Evolutionary conservation across 2,329 filamentous ascomycete genomes (phyloP).

Genomic region (Fusarium hainanense): DNA sequence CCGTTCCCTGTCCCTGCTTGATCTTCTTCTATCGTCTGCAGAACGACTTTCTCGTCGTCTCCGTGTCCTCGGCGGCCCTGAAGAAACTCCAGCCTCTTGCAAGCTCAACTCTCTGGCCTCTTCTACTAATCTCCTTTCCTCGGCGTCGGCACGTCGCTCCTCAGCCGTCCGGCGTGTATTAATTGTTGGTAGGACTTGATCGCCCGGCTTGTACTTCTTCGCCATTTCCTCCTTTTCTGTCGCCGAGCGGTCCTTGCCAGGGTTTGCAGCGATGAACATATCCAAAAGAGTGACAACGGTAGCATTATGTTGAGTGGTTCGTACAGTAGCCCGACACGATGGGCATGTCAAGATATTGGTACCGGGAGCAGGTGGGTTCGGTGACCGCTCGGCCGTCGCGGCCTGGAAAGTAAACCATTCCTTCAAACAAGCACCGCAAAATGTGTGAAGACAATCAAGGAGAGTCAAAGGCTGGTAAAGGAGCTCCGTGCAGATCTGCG

Average conservation of each 20-base stretch:
- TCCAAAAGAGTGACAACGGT: constrained; percentile 90
- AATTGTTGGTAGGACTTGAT: constrained; percentile 78
- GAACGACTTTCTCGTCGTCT: constrained; percentile 52
- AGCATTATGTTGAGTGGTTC: constrained; percentile 89
- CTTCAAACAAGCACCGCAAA: constrained; percentile 93
- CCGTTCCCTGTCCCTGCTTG: constrained; percentile 40
- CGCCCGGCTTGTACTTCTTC: constrained; percentile 81
- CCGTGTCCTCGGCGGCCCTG: constrained; percentile 47
- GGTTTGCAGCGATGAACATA: constrained; percentile 85
- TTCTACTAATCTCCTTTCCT: constrained; percentile 76
- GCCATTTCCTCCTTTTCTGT: constrained; percentile 82
- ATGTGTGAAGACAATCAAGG: constrained; percentile 94
- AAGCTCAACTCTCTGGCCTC: constrained; percentile 80
- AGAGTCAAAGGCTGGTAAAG: constrained; percentile 91
- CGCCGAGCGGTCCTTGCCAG: constrained; percentile 74
- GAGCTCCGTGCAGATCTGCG: constrained; percentile 94
- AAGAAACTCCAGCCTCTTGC: constrained; percentile 69
- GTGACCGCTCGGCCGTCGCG: constrained; percentile 63
- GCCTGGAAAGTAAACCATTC: constrained; percentile 94
- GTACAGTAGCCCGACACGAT: constrained; percentile 86
- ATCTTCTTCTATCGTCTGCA: constrained; percentile 48
- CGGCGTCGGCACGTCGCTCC: constrained; percentile 67
- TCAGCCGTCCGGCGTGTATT: constrained; percentile 61
- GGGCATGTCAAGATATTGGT: constrained; percentile 82
- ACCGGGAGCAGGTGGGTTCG: constrained; percentile 61